Percentiles rank a stretch among this genome's conserved stretches.
Conservation (phyloP, 331 rosid species). For the Prunus yedoensis region DNA sequence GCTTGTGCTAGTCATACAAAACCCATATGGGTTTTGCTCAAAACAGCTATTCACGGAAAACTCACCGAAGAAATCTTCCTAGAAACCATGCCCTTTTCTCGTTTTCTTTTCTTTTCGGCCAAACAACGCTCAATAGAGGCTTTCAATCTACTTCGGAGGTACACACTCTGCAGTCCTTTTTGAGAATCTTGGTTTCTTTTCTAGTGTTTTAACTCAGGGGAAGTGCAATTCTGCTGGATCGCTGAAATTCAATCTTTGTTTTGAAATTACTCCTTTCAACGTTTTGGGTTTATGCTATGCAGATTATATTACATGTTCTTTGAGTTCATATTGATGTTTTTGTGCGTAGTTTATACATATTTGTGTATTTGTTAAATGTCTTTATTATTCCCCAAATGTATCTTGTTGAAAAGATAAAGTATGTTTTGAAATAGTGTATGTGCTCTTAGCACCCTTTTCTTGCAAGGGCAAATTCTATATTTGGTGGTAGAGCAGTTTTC, state of each 20-base stretch:
- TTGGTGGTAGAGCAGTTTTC: neutral
- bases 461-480: neutral
- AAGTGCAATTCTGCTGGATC: neutral
- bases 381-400: neutral
- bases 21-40: conserved; percentile 21
- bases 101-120: conserved; percentile 46
- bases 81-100: conserved; percentile 49
- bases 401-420: neutral
- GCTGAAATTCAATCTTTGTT: neutral
- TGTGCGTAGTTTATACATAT: neutral
- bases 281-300: neutral
- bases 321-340: neutral
- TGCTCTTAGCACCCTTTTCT: neutral
- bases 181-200: neutral
- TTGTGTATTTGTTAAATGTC: neutral
- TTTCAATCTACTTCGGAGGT: conserved; percentile 63
- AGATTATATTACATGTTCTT: neutral
- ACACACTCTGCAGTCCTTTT: conserved; percentile 18
- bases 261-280: neutral
- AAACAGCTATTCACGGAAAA: neutral
- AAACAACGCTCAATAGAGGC: conserved; percentile 35
- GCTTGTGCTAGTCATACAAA: neutral
- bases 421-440: neutral
- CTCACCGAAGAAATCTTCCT: conserved; percentile 6
- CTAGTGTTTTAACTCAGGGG: neutral